A percentile compares a stretch with the other conserved stretches of the same genome.
Conservation (phyloP, 192 early-diverging fungal species). For the Dissophora globulifera region DNA sequence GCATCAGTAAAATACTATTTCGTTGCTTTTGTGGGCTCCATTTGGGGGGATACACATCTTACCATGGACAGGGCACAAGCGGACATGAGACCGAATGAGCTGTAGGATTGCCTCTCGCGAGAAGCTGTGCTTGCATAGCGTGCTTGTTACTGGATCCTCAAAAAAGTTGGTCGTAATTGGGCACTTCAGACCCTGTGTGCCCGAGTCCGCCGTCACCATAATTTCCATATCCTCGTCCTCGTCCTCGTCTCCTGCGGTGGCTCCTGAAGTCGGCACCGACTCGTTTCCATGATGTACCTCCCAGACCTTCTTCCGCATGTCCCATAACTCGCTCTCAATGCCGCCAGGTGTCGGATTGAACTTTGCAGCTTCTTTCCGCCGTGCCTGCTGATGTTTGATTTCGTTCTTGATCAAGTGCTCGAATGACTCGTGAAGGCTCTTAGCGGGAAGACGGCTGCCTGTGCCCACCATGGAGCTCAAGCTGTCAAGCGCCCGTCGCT, state of each 20-base stretch:
- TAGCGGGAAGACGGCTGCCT: conserved; percentile 10
- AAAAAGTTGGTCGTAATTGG: conserved; percentile 63
- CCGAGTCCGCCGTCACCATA: conserved; percentile 15
- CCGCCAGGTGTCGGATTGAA: conserved; percentile 9
- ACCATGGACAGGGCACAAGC: conserved; percentile 40
- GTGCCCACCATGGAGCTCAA: conserved; percentile 1
- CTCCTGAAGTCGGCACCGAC: conserved; percentile 17
- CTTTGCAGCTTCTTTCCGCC: conserved; percentile 22
- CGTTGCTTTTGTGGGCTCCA: too few species aligned
- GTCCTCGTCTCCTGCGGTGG: conserved; percentile 21
- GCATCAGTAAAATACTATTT: too few species aligned
- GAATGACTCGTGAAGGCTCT: conserved; percentile 9
- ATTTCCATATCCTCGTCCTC: conserved; percentile 45
- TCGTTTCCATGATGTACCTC: conserved; percentile 35
- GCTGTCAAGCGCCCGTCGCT: conserved; percentile 25
- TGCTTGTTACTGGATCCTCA: conserved; percentile 64
- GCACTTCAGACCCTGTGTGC: conserved; percentile 49
- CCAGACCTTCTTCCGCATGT: conserved; percentile 40
- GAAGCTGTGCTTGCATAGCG: conserved; percentile 63
- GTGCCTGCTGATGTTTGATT: conserved; percentile 20
- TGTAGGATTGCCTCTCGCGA: conserved; percentile 55
- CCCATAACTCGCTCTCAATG: conserved; percentile 20
- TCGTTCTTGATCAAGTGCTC: conserved; percentile 18
- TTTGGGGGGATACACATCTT: too few species aligned
- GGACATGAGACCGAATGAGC: conserved; percentile 5